Percentiles rank a stretch among this genome's conserved stretches.
These are phyloP conservation scores for Rhynchosporium secalis DNA, from an alignment of 2,329 filamentous ascomycete genomes.

Conservation along the genomic window DNA sequence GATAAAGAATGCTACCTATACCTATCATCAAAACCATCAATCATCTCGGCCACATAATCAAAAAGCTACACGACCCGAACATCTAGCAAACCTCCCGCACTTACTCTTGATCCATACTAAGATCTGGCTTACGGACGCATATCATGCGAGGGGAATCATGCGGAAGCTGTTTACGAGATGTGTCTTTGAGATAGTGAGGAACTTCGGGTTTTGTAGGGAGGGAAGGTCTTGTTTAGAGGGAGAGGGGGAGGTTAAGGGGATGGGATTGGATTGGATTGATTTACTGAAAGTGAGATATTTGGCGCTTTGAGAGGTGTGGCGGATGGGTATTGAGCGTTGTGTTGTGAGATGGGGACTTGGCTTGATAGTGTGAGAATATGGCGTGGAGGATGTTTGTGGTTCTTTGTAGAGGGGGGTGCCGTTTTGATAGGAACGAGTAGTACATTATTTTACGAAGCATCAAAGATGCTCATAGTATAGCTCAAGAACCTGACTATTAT, in stretches of 20 bases:
- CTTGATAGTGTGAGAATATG: constrained; percentile 9
- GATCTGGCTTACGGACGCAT: constrained; percentile 24
- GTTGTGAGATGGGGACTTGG: constrained; percentile 7
- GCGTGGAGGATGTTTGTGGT: constrained; percentile 23
- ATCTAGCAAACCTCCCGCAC: constrained; percentile 21
- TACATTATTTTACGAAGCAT: neutral
- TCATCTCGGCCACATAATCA: constrained; percentile 18
- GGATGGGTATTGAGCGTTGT: constrained; percentile 18
- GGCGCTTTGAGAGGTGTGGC: constrained; percentile 16
- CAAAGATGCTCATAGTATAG: neutral
- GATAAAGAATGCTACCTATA: constrained; percentile 1
- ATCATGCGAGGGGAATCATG: constrained; percentile 14
- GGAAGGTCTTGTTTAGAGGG: constrained; percentile 14
- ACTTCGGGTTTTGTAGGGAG: constrained; percentile 23
- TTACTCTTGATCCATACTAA: constrained; percentile 23
- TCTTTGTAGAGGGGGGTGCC: constrained; percentile 11
- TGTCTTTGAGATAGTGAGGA: constrained; percentile 22
- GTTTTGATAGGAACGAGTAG: neutral
- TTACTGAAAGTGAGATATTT: constrained; percentile 25
- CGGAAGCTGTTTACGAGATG: constrained; percentile 18
- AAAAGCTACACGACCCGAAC: constrained; percentile 19
- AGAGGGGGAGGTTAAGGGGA: neutral
- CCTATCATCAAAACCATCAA: constrained; percentile 18
- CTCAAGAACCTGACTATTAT: neutral
- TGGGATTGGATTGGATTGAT: neutral